A percentile compares a stretch with the other conserved stretches of the same genome.
Conservation (phyloP, 1,139 yeast species). For the Hyphopichia buzzinii region DNA sequence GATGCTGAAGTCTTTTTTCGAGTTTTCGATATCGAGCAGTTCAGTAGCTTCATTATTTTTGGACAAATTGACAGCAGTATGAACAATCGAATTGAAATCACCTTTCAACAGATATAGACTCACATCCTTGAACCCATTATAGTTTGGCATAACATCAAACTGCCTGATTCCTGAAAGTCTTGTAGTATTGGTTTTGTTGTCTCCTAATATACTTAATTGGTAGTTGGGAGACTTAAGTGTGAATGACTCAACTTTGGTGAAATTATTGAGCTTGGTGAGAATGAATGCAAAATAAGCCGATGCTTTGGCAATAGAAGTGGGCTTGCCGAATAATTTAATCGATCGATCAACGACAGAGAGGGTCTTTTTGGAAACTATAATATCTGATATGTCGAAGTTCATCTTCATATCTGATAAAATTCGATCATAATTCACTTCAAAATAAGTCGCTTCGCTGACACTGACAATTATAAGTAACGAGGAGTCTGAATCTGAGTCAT, state of each 20-base stretch:
- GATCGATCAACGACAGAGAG: constrained; percentile 30
- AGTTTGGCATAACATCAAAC: constrained; percentile 10
- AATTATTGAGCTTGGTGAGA: constrained; percentile 22
- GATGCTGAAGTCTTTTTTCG: constrained; percentile 14
- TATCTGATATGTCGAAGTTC: constrained; percentile 18
- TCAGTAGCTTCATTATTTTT: constrained; percentile 1
- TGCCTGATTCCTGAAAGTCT: constrained; percentile 5
- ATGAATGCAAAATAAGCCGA: constrained; percentile 22
- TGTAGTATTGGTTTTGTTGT: background rate
- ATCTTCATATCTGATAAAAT: constrained; percentile 10
- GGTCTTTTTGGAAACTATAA: constrained; percentile 17
- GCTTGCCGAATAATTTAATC: constrained; percentile 26
- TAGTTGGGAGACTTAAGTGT: constrained; percentile 35
- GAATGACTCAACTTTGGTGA: constrained; percentile 15
- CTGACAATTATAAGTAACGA: constrained; percentile 22
- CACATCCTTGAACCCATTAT: constrained; percentile 9
- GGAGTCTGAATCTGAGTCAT: constrained; percentile 1
- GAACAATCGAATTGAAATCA: constrained; percentile 18
- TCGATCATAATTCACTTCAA: constrained; percentile 15
- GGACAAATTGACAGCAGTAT: constrained; percentile 3
- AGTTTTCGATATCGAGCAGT: constrained; percentile 13
- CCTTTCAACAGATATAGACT: constrained; percentile 16
- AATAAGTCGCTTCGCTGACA: constrained; percentile 25
- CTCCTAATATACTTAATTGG: constrained; percentile 10
- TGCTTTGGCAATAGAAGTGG: constrained; percentile 19